Conservation (phyloP, 2,329 filamentous ascomycete species). For the Nemania sp. region DNA sequence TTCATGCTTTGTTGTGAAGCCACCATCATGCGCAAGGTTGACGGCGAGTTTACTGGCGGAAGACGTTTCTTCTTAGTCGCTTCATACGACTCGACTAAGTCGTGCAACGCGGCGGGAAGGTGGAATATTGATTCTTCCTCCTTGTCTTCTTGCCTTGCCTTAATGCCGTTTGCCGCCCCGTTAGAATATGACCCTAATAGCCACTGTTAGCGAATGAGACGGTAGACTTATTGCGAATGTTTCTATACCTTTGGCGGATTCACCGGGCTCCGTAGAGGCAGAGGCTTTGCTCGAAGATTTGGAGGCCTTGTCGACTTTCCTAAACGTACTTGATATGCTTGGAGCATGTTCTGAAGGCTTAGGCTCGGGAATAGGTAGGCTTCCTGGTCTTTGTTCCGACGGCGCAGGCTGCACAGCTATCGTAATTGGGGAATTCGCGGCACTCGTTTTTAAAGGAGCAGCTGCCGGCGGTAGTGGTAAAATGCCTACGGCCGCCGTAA, state of each 20-base stretch:
- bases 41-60: constrained; percentile 69
- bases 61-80: constrained; percentile 80
- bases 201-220: constrained; percentile 37
- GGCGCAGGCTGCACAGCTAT: constrained; percentile 61
- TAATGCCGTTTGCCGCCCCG: constrained; percentile 64
- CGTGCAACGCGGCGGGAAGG: constrained; percentile 86
- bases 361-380: constrained; percentile 46
- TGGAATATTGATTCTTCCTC: constrained; percentile 85
- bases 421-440: constrained; percentile 66
- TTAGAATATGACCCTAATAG: constrained; percentile 60
- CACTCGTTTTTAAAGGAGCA: constrained; percentile 66
- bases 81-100: constrained; percentile 92
- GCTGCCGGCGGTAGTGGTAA: constrained; percentile 62
- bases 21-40: constrained; percentile 79
- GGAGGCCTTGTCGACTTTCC: constrained; percentile 53
- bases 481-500: constrained; percentile 53
- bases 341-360: constrained; percentile 46
- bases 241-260: constrained; percentile 60
- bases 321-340: constrained; percentile 47
- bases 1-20: constrained; percentile 73
- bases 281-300: constrained; percentile 61
- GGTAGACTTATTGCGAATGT: neutral
- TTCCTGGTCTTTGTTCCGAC: constrained; percentile 46
- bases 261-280: constrained; percentile 56
- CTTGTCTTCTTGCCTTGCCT: constrained; percentile 56